A percentile compares a stretch with the other conserved stretches of the same genome.
These are phyloP conservation scores for Zarea fungicola DNA, from an alignment of 2,329 filamentous ascomycete genomes.

Conservation along the genomic window DNA sequence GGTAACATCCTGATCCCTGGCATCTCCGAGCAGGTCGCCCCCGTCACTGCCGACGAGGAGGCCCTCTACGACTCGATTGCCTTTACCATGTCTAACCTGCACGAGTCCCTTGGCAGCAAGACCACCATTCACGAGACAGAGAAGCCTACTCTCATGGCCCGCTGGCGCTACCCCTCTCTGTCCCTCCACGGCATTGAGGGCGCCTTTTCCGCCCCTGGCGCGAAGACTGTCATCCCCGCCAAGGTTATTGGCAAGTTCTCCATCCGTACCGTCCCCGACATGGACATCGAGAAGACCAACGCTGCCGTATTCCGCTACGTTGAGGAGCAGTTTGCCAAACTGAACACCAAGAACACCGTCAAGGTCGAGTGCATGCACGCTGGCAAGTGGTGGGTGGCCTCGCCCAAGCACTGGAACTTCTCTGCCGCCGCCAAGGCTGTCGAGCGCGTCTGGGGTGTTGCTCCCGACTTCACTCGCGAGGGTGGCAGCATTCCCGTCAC, in stretches of 20 bases:
- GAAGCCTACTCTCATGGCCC: constrained; percentile 87
- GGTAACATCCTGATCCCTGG: constrained; percentile 95
- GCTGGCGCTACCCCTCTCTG: constrained; percentile 91
- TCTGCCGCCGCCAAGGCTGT: constrained; percentile 91
- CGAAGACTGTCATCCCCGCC: constrained; percentile 97
- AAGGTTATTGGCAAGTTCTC: constrained; percentile 99
- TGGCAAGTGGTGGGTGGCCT: constrained; percentile 98
- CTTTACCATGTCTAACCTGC: constrained; percentile 93
- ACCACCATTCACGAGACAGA: constrained; percentile 86
- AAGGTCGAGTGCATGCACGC: constrained; percentile 79
- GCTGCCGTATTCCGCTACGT: constrained; percentile 78
- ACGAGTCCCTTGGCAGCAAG: constrained; percentile 84
- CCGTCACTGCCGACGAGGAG: constrained; percentile 80
- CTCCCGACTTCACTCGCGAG: constrained; percentile 93
- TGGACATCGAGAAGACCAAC: constrained; percentile 90
- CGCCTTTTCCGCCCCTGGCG: constrained; percentile 86
- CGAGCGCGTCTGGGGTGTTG: constrained; percentile 86
- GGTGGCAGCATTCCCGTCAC: constrained; percentile 97
- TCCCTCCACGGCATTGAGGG: constrained; percentile 94
- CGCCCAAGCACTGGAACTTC: constrained; percentile 99
- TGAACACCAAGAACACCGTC: constrained; percentile 87
- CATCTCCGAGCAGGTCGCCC: constrained; percentile 86
- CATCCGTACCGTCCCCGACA: constrained; percentile 94
- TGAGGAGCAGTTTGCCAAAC: constrained; percentile 76
- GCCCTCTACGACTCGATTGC: constrained; percentile 82